Evolutionary conservation across 2,329 filamentous ascomycete species (phyloP).

Genomic region (Cladobotryum mycophilum): DNA sequence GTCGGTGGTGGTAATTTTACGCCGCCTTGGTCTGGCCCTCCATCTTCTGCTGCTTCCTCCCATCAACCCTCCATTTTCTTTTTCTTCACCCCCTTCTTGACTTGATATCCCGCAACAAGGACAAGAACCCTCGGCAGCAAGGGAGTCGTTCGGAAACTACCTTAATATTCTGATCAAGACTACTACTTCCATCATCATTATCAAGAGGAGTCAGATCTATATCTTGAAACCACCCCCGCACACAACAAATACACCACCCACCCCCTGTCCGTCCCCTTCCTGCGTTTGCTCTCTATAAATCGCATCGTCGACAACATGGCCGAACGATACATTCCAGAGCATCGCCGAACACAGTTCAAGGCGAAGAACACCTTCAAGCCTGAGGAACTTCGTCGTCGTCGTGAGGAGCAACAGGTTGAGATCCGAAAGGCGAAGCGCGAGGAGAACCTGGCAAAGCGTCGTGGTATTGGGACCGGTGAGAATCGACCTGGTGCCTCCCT

Average conservation of each 20-base stretch:
- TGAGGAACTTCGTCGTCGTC: constrained; percentile 94
- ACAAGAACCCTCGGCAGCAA: not conserved
- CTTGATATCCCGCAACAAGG: too few species aligned
- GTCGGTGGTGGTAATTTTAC: constrained; percentile 6
- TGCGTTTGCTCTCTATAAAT: not conserved
- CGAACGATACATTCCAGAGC: constrained; percentile 98
- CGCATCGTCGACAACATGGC: constrained; percentile 63
- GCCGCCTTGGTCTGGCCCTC: not conserved
- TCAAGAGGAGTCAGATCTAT: constrained; percentile 2
- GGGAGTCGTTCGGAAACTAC: constrained; percentile 6
- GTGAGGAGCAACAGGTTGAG: constrained; percentile 98
- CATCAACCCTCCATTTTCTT: constrained; percentile 7
- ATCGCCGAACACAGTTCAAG: constrained; percentile 99
- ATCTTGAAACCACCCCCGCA: constrained; percentile 19
- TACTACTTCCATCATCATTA: not conserved
- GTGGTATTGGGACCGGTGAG: constrained; percentile 82
- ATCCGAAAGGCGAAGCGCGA: constrained; percentile 98
- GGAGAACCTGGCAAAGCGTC: constrained; percentile 96
- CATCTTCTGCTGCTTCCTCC: not conserved
- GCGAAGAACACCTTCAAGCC: constrained; percentile 99
- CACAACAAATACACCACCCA: constrained; percentile 16
- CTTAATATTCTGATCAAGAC: not conserved
- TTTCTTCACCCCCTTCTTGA: not conserved
- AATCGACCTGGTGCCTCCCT: constrained; percentile 74
- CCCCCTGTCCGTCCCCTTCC: not conserved